Percentiles rank a stretch among this genome's conserved stretches.
Conservation (phyloP, 2,329 filamentous ascomycete species). For the Davidsoniella neocaledoniae region DNA sequence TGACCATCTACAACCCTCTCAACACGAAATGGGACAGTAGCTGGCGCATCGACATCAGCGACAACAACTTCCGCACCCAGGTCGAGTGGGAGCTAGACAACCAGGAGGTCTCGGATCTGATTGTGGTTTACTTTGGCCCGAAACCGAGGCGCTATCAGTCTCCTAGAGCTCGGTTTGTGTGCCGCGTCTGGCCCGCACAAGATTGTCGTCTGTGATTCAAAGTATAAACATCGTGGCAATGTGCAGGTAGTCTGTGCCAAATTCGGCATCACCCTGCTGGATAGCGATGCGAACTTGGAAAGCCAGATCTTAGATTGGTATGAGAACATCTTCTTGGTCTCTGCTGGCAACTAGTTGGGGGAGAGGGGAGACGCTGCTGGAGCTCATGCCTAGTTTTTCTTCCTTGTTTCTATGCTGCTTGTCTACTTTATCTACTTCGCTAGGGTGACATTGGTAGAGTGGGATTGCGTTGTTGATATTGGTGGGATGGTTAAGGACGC, state of each 20-base stretch:
- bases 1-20: constrained; percentile 42
- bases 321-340: too few relatives aligned
- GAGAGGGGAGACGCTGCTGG: too few relatives aligned
- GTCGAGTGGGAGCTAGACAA: constrained; percentile 44
- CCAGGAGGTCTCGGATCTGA: constrained; percentile 33
- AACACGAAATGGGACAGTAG: constrained; percentile 38
- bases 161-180: constrained; percentile 44
- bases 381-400: too few relatives aligned
- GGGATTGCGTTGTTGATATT: too few relatives aligned
- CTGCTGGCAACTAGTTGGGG: too few relatives aligned
- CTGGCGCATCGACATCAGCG: constrained; percentile 32
- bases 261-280: constrained; percentile 28
- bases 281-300: constrained; percentile 15
- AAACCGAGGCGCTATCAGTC: constrained; percentile 35
- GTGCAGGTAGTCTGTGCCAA: constrained; percentile 38
- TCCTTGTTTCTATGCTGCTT: too few relatives aligned
- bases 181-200: constrained; percentile 25
- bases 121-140: constrained; percentile 40
- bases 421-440: too few relatives aligned
- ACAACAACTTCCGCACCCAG: constrained; percentile 33
- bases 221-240: constrained; percentile 43
- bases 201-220: constrained; percentile 35
- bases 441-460: too few relatives aligned
- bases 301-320: neutral
- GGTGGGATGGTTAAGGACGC: too few relatives aligned